Conservation (phyloP, 208 protist genomes). For the Tritrichomonas foetus region DNA sequence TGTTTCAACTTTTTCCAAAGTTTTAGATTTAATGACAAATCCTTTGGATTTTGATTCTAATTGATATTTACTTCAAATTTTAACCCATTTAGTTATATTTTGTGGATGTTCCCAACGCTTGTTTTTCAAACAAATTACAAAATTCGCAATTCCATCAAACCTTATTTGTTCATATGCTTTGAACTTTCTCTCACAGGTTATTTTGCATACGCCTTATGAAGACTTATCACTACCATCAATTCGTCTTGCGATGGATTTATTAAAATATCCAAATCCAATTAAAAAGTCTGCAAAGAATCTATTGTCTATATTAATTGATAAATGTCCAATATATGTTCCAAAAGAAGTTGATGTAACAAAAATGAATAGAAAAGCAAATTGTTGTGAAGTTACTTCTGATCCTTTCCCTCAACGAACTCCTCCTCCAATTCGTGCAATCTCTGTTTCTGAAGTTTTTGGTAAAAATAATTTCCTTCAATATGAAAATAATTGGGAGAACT, state of each 20-base stretch:
- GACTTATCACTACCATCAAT: background rate
- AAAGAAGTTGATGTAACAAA: no score
- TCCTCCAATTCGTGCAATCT: background rate
- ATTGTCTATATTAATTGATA: no score
- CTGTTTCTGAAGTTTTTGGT: background rate
- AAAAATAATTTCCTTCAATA: background rate
- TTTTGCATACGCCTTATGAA: background rate
- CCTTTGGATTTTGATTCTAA: background rate
- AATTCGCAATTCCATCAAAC: background rate
- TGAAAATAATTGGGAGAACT: background rate
- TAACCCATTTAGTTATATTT: background rate
- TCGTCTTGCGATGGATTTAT: background rate
- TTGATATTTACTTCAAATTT: background rate
- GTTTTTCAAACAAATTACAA: background rate
- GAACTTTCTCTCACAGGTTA: background rate
- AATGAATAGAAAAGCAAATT: no score
- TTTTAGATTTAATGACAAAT: background rate
- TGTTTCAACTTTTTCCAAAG: background rate
- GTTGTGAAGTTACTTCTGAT: background rate
- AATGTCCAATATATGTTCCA: no score
- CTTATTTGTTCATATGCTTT: background rate
- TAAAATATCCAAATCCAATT: background rate
- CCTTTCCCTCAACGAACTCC: background rate
- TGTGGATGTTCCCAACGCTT: background rate
- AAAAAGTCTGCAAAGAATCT: no score